Base-by-base conservation (phyloP, 148 eudicot genomes). In the Vaccinium myrtillus region DNA sequence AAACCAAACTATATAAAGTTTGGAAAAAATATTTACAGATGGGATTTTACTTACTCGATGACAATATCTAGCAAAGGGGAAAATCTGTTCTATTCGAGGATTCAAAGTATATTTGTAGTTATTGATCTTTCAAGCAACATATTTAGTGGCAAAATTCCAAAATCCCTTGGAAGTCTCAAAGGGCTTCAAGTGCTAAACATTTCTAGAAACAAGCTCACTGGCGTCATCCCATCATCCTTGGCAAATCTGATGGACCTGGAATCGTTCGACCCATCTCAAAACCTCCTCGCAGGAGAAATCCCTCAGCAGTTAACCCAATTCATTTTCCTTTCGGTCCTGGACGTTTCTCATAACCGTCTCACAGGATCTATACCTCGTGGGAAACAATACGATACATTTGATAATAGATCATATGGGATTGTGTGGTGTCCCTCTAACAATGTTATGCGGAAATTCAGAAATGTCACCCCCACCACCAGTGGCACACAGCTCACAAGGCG, bases 1-100 rank as follows among this genome's bases (percentile, higher is more conserved):
- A n/a, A n/a, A n/a, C n/a, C n/a, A n/a, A n/a, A n/a, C n/a, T n/a
- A n/a, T 2, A 5, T 12, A 3, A 2, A 2, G 4, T 30, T 30
- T 30, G 43, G 43, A 2, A 39, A 39, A 1, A 0, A 1, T 39
- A 0, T 2, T 0, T 39, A 4, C 43, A 2, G 0, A 3, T 2
- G 43, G 8, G 8, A 61, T 1, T 61, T 6, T 21, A 21, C 0
- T 3, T 61, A 61, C 21, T 61, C 67, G 21, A 0, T 63, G 8
- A n/a, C 30, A n/a, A 8, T 63, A 63, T 63, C 27, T n/a, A 63
- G 0, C 4, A 63, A 63, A 63, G 69, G 69, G 27, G n/a, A 11
- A 9, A 63, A n/a, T 1, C 8, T 27, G 5, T 23, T 63, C 4
- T 63, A 63, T n/a, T 12, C n/a, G 30, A 8, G n/a, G 69, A 63